phyloP scores from a whole-genome alignment of 2,329 filamentous ascomycete species.

The Lasiodiplodia theobromae region DNA sequence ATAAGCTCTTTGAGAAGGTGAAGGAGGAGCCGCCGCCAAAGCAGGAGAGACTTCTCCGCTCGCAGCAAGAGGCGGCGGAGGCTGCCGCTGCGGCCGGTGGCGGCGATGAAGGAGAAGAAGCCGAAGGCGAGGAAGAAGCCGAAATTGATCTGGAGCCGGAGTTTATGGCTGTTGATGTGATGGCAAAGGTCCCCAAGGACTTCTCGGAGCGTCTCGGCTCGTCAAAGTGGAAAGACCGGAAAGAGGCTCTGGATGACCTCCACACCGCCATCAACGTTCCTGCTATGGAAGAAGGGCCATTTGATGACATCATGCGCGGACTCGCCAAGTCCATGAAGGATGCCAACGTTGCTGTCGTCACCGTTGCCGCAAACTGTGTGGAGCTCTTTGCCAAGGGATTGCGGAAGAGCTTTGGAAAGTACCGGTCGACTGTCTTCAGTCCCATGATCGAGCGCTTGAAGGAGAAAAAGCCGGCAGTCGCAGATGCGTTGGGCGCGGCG shows the following conservation, averaged over 20 bases:
- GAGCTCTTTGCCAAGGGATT: conserved; percentile 88
- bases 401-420: conserved; percentile 77
- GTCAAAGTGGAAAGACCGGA: conserved; percentile 98
- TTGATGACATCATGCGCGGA: conserved; percentile 80
- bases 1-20: conserved; percentile 91
- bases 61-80: conserved; percentile 85
- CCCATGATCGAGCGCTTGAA: conserved; percentile 96
- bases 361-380: conserved; percentile 89
- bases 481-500: conserved; percentile 85
- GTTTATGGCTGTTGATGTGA: conserved; percentile 84
- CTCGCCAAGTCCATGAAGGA: conserved; percentile 99
- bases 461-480: conserved; percentile 91
- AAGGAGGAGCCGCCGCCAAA: conserved; percentile 88
- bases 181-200: conserved; percentile 80
- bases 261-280: conserved; percentile 81
- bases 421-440: conserved; percentile 79
- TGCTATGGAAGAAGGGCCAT: conserved; percentile 89
- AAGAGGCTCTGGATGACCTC: conserved; percentile 88
- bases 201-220: conserved; percentile 85
- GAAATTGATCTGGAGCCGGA: conserved; percentile 73
- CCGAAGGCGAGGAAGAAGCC: conserved; percentile 65
- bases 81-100: conserved; percentile 68
- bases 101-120: conserved; percentile 58
- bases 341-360: conserved; percentile 94
- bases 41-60: conserved; percentile 85